Conservation (phyloP, 2,329 filamentous ascomycete genomes). For the Epichloe bromicola region DNA sequence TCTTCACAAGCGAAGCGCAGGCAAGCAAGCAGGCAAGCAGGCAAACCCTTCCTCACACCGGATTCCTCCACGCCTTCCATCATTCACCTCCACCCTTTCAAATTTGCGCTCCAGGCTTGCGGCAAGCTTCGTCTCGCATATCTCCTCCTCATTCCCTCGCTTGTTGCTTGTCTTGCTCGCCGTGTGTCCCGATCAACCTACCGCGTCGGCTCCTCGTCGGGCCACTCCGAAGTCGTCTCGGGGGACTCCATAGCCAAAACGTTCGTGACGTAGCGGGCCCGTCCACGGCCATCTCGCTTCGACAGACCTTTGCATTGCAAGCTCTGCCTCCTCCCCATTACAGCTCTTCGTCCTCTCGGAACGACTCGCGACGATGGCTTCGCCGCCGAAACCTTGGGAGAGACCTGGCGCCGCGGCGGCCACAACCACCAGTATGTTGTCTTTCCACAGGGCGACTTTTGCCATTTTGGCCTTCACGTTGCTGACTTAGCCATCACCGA, state of each 20-base stretch:
- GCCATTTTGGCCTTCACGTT: conserved; percentile 11
- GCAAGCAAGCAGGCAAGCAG: too few species aligned
- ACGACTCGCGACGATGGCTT: conserved; percentile 38
- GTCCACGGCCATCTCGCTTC: not conserved
- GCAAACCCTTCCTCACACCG: not conserved
- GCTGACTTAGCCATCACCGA: conserved; percentile 14
- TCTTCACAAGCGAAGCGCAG: not conserved
- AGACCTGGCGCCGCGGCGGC: conserved; percentile 49
- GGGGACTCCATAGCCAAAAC: not conserved
- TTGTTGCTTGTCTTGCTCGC: too few species aligned
- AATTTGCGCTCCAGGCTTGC: not conserved
- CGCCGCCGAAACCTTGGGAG: conserved; percentile 97
- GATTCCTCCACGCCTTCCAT: not conserved
- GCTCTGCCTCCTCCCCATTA: not conserved
- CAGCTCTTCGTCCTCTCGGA: not conserved
- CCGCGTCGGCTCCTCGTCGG: too few species aligned
- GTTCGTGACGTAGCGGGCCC: conserved; percentile 3
- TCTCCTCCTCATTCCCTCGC: too few species aligned
- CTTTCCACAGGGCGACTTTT: not conserved
- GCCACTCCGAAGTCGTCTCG: too few species aligned
- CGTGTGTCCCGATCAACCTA: too few species aligned
- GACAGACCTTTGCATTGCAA: not conserved
- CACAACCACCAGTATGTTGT: conserved; percentile 32
- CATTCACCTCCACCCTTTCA: not conserved
- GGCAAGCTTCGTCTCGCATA: too few species aligned